Evolutionary conservation across 495 filamentous ascomycete genomes (phyloP).

Genomic region (Podospora australis): DNA sequence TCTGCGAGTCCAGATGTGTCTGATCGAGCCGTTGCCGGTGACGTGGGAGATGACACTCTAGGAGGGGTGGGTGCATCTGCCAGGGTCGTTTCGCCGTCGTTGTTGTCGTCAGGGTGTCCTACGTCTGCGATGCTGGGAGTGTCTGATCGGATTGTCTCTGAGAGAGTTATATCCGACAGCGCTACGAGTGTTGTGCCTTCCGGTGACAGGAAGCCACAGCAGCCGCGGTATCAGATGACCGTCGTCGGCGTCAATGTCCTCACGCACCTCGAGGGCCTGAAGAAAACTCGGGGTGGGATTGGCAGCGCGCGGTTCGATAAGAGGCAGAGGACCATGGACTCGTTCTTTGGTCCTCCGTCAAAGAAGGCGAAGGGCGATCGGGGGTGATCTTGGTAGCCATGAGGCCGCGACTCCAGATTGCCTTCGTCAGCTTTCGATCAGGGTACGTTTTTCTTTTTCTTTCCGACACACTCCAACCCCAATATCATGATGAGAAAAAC

Average conservation of each 20-base stretch:
- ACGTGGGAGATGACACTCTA: too few relatives aligned
- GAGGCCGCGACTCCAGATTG: conserved; percentile 10
- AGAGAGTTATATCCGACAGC: neutral
- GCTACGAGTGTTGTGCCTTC: neutral
- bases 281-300: conserved; percentile 69
- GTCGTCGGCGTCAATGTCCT: conserved; percentile 56
- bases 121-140: too few relatives aligned
- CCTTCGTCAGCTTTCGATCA: conserved; percentile 2
- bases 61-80: too few relatives aligned
- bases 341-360: conserved; percentile 54
- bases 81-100: too few relatives aligned
- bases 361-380: conserved; percentile 42
- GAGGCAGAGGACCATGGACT: conserved; percentile 64
- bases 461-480: neutral
- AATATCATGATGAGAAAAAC: conserved; percentile 56
- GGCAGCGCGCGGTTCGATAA: conserved; percentile 67
- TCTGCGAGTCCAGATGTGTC: too few relatives aligned
- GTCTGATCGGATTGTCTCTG: too few relatives aligned
- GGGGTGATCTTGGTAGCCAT: neutral
- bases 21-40: too few relatives aligned
- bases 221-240: conserved; percentile 17
- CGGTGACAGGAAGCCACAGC: conserved; percentile 13
- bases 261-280: conserved; percentile 63
- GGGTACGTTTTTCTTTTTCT: conserved; percentile 30
- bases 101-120: too few relatives aligned